phyloP scores from a whole-genome alignment of 2,329 filamentous ascomycete genomes.

The Aureobasidium sp. region DNA sequence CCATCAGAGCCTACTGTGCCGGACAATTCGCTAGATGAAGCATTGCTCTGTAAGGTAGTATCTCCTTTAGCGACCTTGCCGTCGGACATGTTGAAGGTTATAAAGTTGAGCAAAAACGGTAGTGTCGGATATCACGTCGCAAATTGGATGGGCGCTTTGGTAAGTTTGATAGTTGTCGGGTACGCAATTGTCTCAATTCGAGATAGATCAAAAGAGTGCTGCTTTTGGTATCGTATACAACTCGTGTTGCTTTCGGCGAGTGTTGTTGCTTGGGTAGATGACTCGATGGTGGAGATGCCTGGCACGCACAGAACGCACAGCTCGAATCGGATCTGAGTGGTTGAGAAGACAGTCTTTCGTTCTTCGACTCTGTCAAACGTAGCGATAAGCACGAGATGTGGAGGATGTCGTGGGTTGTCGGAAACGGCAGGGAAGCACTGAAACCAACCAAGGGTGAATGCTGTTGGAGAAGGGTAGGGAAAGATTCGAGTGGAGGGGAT shows the following conservation, averaged over 20 bases:
- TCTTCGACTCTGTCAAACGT: neutral
- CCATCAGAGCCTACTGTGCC: constrained; percentile 29
- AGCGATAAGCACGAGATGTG: neutral
- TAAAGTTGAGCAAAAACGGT: neutral
- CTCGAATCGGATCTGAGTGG: neutral
- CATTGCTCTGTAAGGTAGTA: neutral
- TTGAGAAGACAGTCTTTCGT: neutral
- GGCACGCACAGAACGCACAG: neutral
- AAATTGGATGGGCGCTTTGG: neutral
- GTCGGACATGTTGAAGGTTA: neutral
- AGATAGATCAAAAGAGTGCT: neutral
- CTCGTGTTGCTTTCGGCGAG: neutral
- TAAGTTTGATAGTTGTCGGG: neutral
- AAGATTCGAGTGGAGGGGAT: neutral
- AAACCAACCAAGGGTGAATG: neutral
- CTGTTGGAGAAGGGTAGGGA: neutral
- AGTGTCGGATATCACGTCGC: neutral
- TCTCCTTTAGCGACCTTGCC: neutral
- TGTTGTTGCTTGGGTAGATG: neutral
- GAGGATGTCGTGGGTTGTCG: neutral
- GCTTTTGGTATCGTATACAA: neutral
- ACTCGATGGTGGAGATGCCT: neutral
- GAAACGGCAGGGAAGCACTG: neutral
- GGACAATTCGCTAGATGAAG: neutral
- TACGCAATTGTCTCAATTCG: neutral